Evolutionary conservation across 164 flowering plant species (phyloP).

Genomic region (Santalum album): DNA sequence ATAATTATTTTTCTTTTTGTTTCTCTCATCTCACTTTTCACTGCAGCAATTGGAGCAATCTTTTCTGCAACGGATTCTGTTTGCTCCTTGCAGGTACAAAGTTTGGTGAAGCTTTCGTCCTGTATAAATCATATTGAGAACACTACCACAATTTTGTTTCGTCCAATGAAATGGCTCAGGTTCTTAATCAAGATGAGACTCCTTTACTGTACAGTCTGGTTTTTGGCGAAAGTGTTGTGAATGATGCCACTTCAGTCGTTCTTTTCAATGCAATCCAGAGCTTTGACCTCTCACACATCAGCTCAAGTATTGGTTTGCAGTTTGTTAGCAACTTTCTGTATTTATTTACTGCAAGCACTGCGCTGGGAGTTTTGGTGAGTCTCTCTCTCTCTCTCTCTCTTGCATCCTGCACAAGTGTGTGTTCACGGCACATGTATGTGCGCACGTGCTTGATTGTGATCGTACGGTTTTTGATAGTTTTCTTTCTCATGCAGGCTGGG

Average conservation of each 20-base stretch:
- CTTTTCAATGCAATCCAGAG: slow-evolving; percentile 89
- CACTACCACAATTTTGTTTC: neutral
- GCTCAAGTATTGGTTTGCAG: slow-evolving; percentile 34
- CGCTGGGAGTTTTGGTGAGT: slow-evolving; percentile 71
- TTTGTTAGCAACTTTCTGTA: slow-evolving; percentile 62
- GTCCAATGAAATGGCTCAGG: slow-evolving; percentile 31
- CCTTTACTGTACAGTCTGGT: slow-evolving; percentile 85
- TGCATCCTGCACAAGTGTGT: neutral
- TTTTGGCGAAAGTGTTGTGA: slow-evolving; percentile 93
- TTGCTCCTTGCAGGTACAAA: slow-evolving; percentile 64
- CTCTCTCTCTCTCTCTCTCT: slow-evolving; percentile 14
- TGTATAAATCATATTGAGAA: neutral
- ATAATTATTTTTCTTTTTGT: slow-evolving; percentile 1
- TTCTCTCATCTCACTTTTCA: slow-evolving; percentile 12
- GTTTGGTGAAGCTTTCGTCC: slow-evolving; percentile 3
- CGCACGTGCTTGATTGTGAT: too few relatives aligned
- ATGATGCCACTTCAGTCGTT: slow-evolving; percentile 94
- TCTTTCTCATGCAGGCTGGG: slow-evolving; percentile 52
- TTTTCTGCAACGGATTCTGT: slow-evolving; percentile 90
- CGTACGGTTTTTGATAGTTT: neutral
- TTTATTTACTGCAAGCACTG: slow-evolving; percentile 67
- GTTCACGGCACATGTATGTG: neutral
- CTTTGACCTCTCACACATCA: slow-evolving; percentile 63
- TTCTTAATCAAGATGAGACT: slow-evolving; percentile 91
- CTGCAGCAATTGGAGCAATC: slow-evolving; percentile 68